Conservation (phyloP, 345 rosid genomes). For the Linum lewisii region DNA sequence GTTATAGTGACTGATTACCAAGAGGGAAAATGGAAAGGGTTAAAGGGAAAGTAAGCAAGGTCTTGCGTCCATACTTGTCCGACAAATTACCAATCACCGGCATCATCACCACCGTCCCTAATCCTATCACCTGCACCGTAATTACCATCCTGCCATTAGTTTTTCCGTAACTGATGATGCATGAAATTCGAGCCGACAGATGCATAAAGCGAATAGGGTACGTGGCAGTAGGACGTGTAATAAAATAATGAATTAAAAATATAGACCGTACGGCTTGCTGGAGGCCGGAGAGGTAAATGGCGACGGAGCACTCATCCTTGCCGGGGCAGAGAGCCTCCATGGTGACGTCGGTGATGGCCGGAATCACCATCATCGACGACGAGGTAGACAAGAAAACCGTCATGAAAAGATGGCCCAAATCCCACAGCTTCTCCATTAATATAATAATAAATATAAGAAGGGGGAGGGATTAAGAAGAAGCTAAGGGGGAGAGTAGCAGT, state of each 20-base stretch:
- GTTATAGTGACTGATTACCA: constrained; percentile 26
- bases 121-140: constrained; percentile 39
- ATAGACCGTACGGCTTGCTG: constrained; percentile 60
- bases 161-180: neutral
- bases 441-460: neutral
- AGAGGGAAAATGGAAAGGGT: constrained; percentile 38
- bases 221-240: neutral
- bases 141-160: neutral
- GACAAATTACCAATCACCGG: constrained; percentile 55
- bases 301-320: constrained; percentile 62
- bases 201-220: neutral
- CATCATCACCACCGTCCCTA: constrained; percentile 49
- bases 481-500: neutral
- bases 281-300: constrained; percentile 72
- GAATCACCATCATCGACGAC: constrained; percentile 31
- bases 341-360: constrained; percentile 71
- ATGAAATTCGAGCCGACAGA: too few relatives aligned
- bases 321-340: constrained; percentile 71
- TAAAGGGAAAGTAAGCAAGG: constrained; percentile 55
- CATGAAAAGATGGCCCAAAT: constrained; percentile 42
- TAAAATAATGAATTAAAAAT: neutral
- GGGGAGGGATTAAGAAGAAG: neutral
- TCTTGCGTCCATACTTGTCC: constrained; percentile 53
- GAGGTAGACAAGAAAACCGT: constrained; percentile 47
- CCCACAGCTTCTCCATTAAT: constrained; percentile 20